Conservation (phyloP, 2,329 filamentous ascomycete species). For the Cercospora beticola region DNA sequence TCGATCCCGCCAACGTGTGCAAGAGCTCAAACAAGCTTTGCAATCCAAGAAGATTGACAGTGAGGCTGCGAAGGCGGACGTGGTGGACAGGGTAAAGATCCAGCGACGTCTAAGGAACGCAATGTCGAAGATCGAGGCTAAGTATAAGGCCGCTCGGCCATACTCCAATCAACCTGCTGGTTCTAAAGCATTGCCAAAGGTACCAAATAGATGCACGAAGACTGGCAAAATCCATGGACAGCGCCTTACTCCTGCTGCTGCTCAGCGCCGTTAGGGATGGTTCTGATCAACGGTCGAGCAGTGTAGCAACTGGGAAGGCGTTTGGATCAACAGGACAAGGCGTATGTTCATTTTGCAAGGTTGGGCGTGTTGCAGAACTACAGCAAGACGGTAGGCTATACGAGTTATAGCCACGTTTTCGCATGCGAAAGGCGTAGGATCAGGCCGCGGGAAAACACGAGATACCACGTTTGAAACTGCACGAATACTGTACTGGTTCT, state of each 20-base stretch:
- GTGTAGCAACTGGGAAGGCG: neutral
- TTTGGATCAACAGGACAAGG: conserved; percentile 1
- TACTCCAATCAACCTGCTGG: neutral
- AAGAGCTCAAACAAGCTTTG: conserved; percentile 19
- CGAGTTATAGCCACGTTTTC: neutral
- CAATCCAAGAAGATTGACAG: neutral
- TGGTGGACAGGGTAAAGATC: neutral
- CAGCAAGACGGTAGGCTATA: neutral
- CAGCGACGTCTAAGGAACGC: neutral
- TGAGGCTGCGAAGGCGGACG: neutral
- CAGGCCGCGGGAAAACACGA: neutral
- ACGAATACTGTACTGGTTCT: neutral
- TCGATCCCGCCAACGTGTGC: conserved; percentile 20
- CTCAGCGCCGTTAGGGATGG: conserved; percentile 5
- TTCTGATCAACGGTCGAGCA: neutral
- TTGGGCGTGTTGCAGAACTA: neutral
- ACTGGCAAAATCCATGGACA: neutral
- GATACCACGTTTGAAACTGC: neutral
- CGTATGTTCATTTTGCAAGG: neutral
- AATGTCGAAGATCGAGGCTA: neutral
- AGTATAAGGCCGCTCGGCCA: neutral
- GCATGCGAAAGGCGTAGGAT: neutral
- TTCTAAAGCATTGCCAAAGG: neutral
- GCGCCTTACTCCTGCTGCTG: neutral
- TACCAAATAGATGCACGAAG: neutral